Evolutionary conservation across 2,329 filamentous ascomycete genomes (phyloP).

Genomic region (Aspergillus arachidicola): DNA sequence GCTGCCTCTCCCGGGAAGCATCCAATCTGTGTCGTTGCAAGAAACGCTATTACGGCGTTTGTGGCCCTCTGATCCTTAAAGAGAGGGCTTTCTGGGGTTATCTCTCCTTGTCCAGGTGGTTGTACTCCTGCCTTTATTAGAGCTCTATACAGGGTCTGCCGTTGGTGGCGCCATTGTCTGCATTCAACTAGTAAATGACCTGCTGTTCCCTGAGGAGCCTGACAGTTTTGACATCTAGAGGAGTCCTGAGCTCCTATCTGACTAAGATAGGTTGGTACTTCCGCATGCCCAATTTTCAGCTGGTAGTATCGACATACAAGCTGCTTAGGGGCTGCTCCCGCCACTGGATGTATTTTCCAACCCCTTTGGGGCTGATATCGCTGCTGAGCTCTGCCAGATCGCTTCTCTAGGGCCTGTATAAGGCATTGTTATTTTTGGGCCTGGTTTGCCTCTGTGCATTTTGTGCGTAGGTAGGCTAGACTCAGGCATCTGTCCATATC

Average conservation of each 20-base stretch:
- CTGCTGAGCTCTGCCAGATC: too few relatives aligned
- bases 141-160: too few relatives aligned
- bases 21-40: too few relatives aligned
- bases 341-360: background rate
- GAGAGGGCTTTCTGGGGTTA: too few relatives aligned
- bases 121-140: background rate
- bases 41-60: too few relatives aligned
- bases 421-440: too few relatives aligned
- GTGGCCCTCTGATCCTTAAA: too few relatives aligned
- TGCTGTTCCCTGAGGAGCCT: background rate
- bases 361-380: too few relatives aligned
- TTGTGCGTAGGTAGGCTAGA: background rate
- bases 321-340: background rate
- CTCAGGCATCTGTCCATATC: background rate
- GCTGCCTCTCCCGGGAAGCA: too few relatives aligned
- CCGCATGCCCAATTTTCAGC: background rate
- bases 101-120: too few relatives aligned
- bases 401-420: too few relatives aligned
- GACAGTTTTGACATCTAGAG: background rate
- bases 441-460: background rate
- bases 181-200: background rate
- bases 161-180: background rate
- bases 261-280: background rate
- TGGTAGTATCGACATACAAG: background rate
- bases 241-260: background rate